Base-by-base conservation (phyloP, 2,329 filamentous ascomycete species). In the Pseudogymnoascus sp. region DNA sequence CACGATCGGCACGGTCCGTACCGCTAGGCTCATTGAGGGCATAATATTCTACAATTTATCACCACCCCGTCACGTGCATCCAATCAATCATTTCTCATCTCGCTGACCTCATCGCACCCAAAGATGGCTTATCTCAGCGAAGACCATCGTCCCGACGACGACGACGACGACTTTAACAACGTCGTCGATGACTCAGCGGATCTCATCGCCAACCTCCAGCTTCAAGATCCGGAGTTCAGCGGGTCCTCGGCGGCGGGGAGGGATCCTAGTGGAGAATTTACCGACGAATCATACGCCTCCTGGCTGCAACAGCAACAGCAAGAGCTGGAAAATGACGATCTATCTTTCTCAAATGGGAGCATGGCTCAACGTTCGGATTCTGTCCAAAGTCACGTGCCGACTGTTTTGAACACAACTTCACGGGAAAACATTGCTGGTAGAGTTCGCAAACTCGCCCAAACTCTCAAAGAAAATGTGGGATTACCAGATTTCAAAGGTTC, bases 191-290 rank as follows among this genome's bases (percentile, higher is more conserved):
- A 63, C 7, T 67, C 67, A 4, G 65, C 63, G 5, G 64, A 64
- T 1, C 26, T 69, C 4, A 67, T 71, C 6, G 51, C 71, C 18
- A 64, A 69, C n/a, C 63, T 71, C 21, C 68, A 72, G 34, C 59
- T 70, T 14, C 29, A 68, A 42, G 70, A 72, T 42, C 61, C 62
- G 12, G 18, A 61, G 14, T 23, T 63, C 4, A 37, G 67, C 8
- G 54, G 36, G 39, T 36, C 47, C 1, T 18, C 47, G 29, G 36
- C 14, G 4, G 63, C 67, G 21, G 66, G 66, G 10, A 66, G 68
- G 36, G 16, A 29, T 10, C 63, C 40, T 5, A 64, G 64, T 26
- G 65, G 40, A 3, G 37, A 60, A 7, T 29, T 64, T 4, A 63
- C 59, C 4, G 69, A 69, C 23, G 36, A 61, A 5, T 54, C 68